Conservation (phyloP, 495 filamentous ascomycete genomes). For the Neurospora sp. region DNA sequence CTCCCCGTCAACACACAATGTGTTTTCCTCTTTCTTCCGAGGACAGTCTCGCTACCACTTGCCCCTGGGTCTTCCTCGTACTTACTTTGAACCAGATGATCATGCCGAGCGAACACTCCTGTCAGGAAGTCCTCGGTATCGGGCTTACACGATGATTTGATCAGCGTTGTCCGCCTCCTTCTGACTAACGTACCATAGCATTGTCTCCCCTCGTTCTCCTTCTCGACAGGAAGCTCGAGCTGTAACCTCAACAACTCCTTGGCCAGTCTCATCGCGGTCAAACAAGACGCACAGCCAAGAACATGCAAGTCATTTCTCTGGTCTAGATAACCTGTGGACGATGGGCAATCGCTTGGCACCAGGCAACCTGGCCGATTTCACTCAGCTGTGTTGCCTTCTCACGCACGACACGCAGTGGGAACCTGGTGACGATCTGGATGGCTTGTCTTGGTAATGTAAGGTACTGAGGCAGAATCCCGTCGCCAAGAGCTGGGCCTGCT, state of each 20-base stretch:
- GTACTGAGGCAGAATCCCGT: constrained; percentile 16
- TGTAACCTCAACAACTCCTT: background rate
- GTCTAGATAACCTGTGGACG: background rate
- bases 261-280: background rate
- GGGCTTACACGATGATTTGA: background rate
- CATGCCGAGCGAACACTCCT: background rate
- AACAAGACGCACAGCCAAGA: background rate
- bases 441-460: constrained; percentile 16
- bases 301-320: background rate
- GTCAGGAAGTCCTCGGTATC: background rate
- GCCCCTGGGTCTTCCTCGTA: background rate
- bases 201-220: background rate
- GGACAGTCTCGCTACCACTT: background rate
- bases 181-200: background rate
- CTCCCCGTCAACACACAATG: background rate
- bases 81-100: background rate
- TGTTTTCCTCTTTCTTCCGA: background rate
- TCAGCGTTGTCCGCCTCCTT: background rate
- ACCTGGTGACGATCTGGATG: constrained; percentile 5
- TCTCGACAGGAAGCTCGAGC: background rate
- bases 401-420: background rate
- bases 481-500: constrained; percentile 22
- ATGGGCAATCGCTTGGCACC: background rate
- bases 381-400: background rate
- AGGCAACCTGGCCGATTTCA: background rate